A percentile compares a stretch with the other conserved stretches of the same genome.
Conservation (phyloP, 1,284 basidiomycete genomes). For the Amylostereum chailletii region DNA sequence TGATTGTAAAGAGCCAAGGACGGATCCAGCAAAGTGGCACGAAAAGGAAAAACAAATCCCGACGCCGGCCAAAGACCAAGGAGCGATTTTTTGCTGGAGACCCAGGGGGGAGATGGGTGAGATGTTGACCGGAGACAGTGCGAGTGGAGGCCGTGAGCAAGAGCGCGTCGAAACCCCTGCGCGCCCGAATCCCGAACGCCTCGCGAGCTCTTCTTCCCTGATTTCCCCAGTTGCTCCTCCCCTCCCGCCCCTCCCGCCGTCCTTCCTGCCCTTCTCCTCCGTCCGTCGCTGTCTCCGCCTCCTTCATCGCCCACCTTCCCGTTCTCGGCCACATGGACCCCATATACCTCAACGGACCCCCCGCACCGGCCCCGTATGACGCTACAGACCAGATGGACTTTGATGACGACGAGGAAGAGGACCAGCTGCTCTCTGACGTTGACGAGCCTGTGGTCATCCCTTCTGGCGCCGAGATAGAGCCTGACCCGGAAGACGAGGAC, state of each 20-base stretch:
- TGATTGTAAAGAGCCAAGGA: no score
- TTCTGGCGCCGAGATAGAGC: conserved; percentile 57
- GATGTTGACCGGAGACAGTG: no score
- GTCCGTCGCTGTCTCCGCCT: conserved; percentile 5
- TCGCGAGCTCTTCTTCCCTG: not conserved
- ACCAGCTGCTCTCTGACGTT: conserved; percentile 60
- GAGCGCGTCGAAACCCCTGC: no score
- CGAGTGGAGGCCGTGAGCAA: no score
- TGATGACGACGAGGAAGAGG: conserved; percentile 41
- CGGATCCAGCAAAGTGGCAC: no score
- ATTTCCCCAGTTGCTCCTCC: not conserved
- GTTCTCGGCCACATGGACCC: conserved; percentile 11
- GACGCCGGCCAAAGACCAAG: no score
- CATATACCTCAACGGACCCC: conserved; percentile 10
- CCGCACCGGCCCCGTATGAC: conserved; percentile 9
- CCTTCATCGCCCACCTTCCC: conserved; percentile 6
- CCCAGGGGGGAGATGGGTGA: no score
- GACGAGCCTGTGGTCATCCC: conserved; percentile 14
- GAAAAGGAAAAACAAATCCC: no score
- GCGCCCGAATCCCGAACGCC: no score
- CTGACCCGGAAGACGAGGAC: conserved; percentile 39
- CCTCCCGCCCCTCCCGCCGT: conserved; percentile 4
- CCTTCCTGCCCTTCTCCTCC: conserved; percentile 5
- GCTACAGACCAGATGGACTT: conserved; percentile 11
- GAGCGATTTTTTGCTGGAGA: no score